Conservation (phyloP, 1,284 basidiomycete species). For the Ceratobasidium theobromae region DNA sequence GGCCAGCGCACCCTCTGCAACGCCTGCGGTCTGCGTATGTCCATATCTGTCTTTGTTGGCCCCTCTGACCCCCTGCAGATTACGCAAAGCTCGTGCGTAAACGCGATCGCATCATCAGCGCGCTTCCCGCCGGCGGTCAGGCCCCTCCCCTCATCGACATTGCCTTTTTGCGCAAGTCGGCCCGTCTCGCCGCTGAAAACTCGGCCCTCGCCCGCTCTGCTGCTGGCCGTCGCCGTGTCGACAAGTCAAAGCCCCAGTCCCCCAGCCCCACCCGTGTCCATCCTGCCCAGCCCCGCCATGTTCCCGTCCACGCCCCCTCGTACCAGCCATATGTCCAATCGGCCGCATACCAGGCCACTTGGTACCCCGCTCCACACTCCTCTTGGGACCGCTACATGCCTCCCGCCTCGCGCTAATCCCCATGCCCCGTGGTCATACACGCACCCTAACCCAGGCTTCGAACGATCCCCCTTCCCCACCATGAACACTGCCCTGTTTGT, state of each 20-base stretch:
- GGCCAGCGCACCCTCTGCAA: conserved; percentile 37
- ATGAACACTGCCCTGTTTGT: neutral
- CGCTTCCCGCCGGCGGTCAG: neutral
- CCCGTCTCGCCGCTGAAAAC: conserved; percentile 20
- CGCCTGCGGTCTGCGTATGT: conserved; percentile 37
- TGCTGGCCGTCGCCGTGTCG: neutral
- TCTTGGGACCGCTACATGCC: neutral
- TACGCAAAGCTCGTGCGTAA: conserved; percentile 36
- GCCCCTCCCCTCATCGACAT: conserved; percentile 21
- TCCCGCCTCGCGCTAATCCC: neutral
- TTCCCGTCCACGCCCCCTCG: neutral
- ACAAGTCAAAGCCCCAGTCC: neutral
- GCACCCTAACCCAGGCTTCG: neutral
- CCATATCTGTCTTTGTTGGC: neutral
- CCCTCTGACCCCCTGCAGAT: conserved; percentile 26
- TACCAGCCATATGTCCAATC: neutral
- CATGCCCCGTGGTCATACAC: neutral
- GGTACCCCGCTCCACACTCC: neutral
- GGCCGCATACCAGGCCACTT: neutral
- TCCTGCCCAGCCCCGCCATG: neutral
- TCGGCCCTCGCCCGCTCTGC: conserved; percentile 7
- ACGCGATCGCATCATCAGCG: conserved; percentile 9
- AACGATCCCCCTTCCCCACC: neutral
- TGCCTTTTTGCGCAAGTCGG: conserved; percentile 12
- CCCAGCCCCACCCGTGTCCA: neutral